Base-by-base conservation (phyloP, 306 rosid species). In the Luffa acutangula region DNA sequence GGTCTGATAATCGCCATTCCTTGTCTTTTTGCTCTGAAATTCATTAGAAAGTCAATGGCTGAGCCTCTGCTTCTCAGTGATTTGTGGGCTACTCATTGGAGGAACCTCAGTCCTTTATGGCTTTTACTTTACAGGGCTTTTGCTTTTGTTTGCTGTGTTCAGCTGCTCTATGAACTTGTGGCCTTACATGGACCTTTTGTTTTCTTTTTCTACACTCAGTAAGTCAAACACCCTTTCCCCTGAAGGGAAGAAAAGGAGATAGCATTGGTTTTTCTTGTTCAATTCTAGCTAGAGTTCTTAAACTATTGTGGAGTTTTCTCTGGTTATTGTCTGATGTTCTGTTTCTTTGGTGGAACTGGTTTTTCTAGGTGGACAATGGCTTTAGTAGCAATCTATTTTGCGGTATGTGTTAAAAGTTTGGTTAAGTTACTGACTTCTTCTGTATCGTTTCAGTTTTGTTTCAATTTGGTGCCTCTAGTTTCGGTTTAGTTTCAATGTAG, bases 141-240 rank as follows among this genome's bases (percentile, higher is more conserved):
- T 39, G 82, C 82, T 56, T 80, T 80, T 15, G 78, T 70, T 70
- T 70, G 57, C 57, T 67, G 48, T 21, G 59, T 60, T 71, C 71
- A 70, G 57, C 33, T 80, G 5, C 82, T 80, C 8, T 71, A 70
- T 66, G 48, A 80, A 11, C 34, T 80, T 34, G 66, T 56, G 9
- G 48, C 69, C 45, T 53, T 70, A 11, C 70, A 70, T 53, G 82
- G 82, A 41, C 37, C 34, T 31, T 80, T 57, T 57, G 78, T 71
- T 36, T 80, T 80, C 78, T 80, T 37, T 36, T 80, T 80, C 78
- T 80, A 80, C 71, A 80, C 82, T 43, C 82, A 80, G 82, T 71
- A 71, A 56, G 82, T 69, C 31, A 0, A 56, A 10, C 43, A 13
- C 33, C 33, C 31, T 36, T 62, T 34, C 43, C 42, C 43, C n/a